Evolutionary conservation across 192 early-diverging fungal genomes (phyloP), one percentile per base, ranked within the genome.

Genomic region (Glomus cerebriforme): DNA sequence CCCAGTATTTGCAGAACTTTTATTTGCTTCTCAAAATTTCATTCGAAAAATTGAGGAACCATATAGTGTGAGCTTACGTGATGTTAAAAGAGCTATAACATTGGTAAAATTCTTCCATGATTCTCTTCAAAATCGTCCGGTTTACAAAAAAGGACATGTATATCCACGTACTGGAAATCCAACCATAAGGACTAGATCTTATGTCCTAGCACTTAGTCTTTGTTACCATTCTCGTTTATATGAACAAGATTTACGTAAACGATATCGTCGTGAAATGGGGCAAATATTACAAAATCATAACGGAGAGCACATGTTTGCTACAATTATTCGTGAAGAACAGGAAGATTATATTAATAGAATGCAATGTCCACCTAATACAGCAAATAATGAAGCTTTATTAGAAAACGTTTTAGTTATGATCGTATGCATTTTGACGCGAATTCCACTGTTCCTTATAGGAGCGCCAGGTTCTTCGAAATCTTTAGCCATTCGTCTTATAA

Each of bases 381-480:
- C 49, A 19, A 19, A 22, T 4, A 19, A 78, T 27, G 76, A 78
- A 34, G 76, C 76, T 26, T 31, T 78, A 8, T 37, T 78, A n/a
- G 76, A 49, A 19, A 49, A 78, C 71, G 59, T 63, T 29, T 31
- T 78, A 7, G 59, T 67, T 4, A 78, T 78, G 76, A 67, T 67
- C 3, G 76, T 78, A 31, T 78, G 76, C 22, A 78, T 78, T 0
- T 72, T 78, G 67, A 78, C 65, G 3, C 10, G 17, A 49, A 78
- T 78, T 37, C 78, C 78, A 2, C 15, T 79, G 17, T 79, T 79
- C 34, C 24, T 79, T 22, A 69, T 79, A 10, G 78, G 78, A 22
- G 78, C 78, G 24, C 78, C 78, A 9, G 78, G 72, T 13, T 49
- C 47, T 29, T 79, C 77, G 6, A 79, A 79, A 68, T 79, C 77